Conservation (phyloP, 225 moss, liverwort and hornwort genomes). For the Lunularia cruciata region DNA sequence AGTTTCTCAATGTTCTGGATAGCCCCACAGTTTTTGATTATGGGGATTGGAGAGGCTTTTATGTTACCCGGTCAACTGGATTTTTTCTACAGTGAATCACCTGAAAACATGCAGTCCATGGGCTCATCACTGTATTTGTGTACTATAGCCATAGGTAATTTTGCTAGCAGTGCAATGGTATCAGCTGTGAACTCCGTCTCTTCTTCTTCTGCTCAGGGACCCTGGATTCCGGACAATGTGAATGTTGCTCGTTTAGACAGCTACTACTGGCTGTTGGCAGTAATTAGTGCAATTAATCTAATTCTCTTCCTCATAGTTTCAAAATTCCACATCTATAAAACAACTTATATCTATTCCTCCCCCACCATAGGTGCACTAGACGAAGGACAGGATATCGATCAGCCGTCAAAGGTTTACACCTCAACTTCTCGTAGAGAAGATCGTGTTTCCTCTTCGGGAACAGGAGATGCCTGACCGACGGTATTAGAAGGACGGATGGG, state of each 20-base stretch:
- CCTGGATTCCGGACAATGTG: conserved; percentile 43
- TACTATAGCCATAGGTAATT: conserved; percentile 49
- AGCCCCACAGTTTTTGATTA: conserved; percentile 49
- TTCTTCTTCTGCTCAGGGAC: conserved; percentile 12
- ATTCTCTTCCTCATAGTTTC: conserved; percentile 31
- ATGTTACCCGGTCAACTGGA: conserved; percentile 57
- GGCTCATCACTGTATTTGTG: conserved; percentile 53
- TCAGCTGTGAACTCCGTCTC: conserved; percentile 28
- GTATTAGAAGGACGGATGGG: no score
- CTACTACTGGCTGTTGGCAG: conserved; percentile 57
- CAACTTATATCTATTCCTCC: not conserved
- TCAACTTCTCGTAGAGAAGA: no score
- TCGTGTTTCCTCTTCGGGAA: no score
- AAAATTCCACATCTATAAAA: conserved; percentile 22
- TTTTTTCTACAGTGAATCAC: conserved; percentile 67
- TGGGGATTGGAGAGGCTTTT: conserved; percentile 49
- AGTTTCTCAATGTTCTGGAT: conserved; percentile 62
- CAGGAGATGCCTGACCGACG: no score
- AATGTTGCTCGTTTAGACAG: conserved; percentile 57
- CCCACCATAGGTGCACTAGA: no score
- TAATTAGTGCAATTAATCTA: conserved; percentile 48
- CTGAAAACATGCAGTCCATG: conserved; percentile 56
- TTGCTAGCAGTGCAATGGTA: conserved; percentile 36
- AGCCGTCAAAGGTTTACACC: no score
- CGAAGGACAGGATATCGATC: no score